Evolutionary conservation across 805 yeast species (phyloP), one percentile per base, ranked within the genome.

Genomic region (Ogataea degrootiae): DNA sequence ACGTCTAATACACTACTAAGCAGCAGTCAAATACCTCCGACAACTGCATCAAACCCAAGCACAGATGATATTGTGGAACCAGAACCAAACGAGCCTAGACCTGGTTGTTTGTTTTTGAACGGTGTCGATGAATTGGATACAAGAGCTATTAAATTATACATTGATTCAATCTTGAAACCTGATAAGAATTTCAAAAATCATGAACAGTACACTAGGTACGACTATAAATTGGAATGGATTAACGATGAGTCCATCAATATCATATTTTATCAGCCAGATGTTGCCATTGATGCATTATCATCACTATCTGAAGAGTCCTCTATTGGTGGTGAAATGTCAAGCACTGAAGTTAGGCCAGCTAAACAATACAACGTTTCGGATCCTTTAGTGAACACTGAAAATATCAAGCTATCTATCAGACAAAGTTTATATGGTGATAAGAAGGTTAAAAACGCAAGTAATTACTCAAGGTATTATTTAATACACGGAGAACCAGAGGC

Each of bases 41-140:
- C 31, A 9, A 26, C 31, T 6, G 31, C 31, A 9, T 26, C 31
- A 26, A 26, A 26, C 31, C 12, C 12, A 36, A 19, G 19, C 16
- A 16, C 21, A 14, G 22, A 36, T 11, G 19, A 17, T 26, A n/a
- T 12, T 19, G 26, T 17, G 9, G 57, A 51, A 40, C 56, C 49
- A 36, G 53, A 49, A 45, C 54, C 57, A 2, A 53, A 48, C 38
- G 63, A 59, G 15, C 58, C 62, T 48, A 70, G 83, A 42, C 74
- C 76, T 2, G 77, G 75, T 31, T 73, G 83, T 0, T 51, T 84
- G 17, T 70, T 66, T 46, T 51, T 84, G 5, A 60, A 68, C 39
- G 91, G 91, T 19, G 89, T 84, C 4, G 87, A 83, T 51, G 78
- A 75, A 46, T 67, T 84, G 41, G 74, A 83, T 39, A 80, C 87